Evolutionary conservation across 768 basidiomycete species (phyloP).

Genomic region (Trametes sanguinea): DNA sequence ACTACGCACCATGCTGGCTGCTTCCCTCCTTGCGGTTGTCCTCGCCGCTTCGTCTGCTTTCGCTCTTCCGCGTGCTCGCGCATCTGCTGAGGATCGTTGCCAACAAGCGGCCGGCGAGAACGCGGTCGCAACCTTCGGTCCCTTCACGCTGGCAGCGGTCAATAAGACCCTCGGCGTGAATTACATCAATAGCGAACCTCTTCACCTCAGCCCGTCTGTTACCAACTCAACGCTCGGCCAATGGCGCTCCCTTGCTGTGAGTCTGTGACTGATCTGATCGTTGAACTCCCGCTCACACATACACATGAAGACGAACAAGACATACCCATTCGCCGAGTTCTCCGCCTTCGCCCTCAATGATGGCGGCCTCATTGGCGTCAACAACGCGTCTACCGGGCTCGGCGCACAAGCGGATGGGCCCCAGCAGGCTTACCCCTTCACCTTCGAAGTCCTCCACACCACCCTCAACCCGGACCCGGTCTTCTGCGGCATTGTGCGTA

Average conservation of each 20-base stretch:
- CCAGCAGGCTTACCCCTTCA: not conserved
- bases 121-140: not conserved
- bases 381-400: not conserved
- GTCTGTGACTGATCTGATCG: no score
- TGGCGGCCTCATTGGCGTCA: conserved; percentile 2
- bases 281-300: no score
- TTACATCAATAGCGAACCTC: no score
- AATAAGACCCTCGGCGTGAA: conserved; percentile 8
- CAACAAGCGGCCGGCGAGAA: not conserved
- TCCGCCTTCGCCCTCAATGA: not conserved
- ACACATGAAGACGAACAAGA: no score
- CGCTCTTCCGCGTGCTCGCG: not conserved
- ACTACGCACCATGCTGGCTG: not conserved
- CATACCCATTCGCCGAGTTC: conserved; percentile 5
- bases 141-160: conserved; percentile 7
- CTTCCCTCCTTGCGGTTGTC: not conserved
- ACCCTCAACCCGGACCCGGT: not conserved
- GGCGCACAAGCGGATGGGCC: not conserved
- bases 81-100: not conserved
- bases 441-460: not conserved
- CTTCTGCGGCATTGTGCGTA: conserved; percentile 5
- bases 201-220: conserved; percentile 2
- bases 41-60: not conserved
- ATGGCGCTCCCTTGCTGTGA: not conserved
- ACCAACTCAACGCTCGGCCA: not conserved